A percentile compares a stretch with the other conserved stretches of the same genome.
phyloP scores from a whole-genome alignment of 129 eudicot genomes.

The Arctium minus region DNA sequence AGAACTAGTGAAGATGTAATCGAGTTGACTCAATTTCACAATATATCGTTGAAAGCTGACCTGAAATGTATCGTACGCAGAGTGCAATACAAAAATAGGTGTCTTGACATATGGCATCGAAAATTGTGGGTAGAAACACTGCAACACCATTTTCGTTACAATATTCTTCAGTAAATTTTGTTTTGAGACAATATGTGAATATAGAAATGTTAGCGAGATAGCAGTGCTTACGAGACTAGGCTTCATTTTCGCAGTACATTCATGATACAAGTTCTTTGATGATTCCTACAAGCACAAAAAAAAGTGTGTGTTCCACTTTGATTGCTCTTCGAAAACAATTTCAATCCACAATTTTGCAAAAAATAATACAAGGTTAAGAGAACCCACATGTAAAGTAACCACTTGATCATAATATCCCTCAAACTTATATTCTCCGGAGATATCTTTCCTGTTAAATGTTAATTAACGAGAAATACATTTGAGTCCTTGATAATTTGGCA shows the following conservation, averaged over 20 bases:
- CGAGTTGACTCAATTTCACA: not conserved
- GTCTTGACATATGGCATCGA: slow-evolving; percentile 31
- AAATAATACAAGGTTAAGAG: not conserved
- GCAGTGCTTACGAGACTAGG: slow-evolving; percentile 17
- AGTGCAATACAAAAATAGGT: slow-evolving; percentile 29
- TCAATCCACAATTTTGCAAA: too few relatives aligned
- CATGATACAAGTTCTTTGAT: slow-evolving; percentile 20
- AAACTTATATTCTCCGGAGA: slow-evolving; percentile 19
- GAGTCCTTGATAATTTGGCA: not conserved
- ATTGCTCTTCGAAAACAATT: not conserved
- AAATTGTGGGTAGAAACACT: slow-evolving; percentile 46
- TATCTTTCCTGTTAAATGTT: slow-evolving; percentile 24
- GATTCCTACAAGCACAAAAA: slow-evolving; percentile 28
- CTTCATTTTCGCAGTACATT: slow-evolving; percentile 30
- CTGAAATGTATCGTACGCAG: slow-evolving; percentile 36
- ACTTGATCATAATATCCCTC: slow-evolving; percentile 20
- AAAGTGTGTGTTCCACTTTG: not conserved
- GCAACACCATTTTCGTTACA: not conserved
- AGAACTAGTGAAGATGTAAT: not conserved
- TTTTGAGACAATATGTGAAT: not conserved
- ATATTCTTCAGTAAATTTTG: not conserved
- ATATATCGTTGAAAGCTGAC: not conserved
- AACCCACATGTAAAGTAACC: slow-evolving; percentile 24
- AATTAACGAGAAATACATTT: not conserved
- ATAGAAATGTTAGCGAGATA: not conserved